Conservation (phyloP, 169 alveolate genomes). For the Amoebophrya sp. region DNA sequence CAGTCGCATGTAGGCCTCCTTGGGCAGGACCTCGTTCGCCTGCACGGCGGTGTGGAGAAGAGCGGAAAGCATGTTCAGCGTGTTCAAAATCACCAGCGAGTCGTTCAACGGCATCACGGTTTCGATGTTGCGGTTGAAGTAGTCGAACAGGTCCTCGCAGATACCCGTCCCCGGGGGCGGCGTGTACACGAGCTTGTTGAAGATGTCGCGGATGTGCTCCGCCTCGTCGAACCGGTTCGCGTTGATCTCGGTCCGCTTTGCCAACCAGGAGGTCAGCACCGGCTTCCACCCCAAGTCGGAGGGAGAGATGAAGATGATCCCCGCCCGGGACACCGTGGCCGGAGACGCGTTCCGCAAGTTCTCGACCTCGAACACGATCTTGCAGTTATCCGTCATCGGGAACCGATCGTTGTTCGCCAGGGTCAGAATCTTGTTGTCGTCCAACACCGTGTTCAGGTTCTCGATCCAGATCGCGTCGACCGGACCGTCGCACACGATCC, state of each 20-base stretch:
- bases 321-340: conserved; percentile 52
- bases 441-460: conserved; percentile 87
- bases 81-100: conserved; percentile 62
- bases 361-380: conserved; percentile 87
- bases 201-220: conserved; percentile 58
- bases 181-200: conserved; percentile 55
- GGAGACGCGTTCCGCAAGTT: conserved; percentile 85
- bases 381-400: conserved; percentile 87
- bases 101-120: conserved; percentile 69
- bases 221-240: conserved; percentile 64
- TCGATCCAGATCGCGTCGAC: conserved; percentile 94
- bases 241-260: conserved; percentile 53
- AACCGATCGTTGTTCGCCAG: conserved; percentile 87
- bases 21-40: conserved; percentile 58
- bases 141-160: conserved; percentile 2
- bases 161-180: background rate
- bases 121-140: background rate
- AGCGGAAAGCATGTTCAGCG: conserved; percentile 69
- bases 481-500: conserved; percentile 95
- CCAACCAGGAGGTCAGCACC: conserved; percentile 74
- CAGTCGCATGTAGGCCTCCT: conserved; percentile 58
- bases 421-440: conserved; percentile 86
- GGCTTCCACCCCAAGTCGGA: conserved; percentile 82
- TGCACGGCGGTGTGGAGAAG: conserved; percentile 61
- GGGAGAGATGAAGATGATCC: conserved; percentile 81